Conservation (phyloP, 2,329 filamentous ascomycete species). For the Alternaria ethzedia region DNA sequence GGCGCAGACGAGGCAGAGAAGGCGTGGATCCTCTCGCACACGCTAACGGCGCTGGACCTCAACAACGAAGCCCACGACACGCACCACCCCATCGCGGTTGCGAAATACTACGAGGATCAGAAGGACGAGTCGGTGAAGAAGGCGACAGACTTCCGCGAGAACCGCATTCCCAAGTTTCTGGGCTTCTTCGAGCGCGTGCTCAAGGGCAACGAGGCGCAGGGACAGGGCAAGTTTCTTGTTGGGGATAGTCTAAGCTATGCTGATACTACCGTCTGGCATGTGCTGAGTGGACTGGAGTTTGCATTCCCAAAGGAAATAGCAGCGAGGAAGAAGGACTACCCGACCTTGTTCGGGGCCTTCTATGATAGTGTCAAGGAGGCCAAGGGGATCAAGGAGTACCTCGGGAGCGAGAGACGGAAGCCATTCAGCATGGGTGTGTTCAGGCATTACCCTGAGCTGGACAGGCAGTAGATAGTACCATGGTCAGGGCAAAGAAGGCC, state of each 20-base stretch:
- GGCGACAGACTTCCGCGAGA: slow-evolving; percentile 64
- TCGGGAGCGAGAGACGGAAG: slow-evolving; percentile 68
- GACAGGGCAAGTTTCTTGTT: slow-evolving; percentile 69
- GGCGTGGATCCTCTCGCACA: slow-evolving; percentile 67
- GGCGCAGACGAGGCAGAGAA: slow-evolving; percentile 57
- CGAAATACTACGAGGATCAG: slow-evolving; percentile 76
- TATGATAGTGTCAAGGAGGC: slow-evolving; percentile 68
- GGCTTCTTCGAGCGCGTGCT: slow-evolving; percentile 73
- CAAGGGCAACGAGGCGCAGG: slow-evolving; percentile 61
- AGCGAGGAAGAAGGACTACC: slow-evolving; percentile 64
- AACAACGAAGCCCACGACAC: slow-evolving; percentile 76
- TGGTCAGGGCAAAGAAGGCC: neutral
- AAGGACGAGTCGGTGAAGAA: slow-evolving; percentile 68
- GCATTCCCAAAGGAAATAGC: slow-evolving; percentile 73
- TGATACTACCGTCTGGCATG: slow-evolving; percentile 76
- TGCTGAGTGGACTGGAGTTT: slow-evolving; percentile 61
- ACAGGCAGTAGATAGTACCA: slow-evolving; percentile 52
- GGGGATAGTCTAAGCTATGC: slow-evolving; percentile 71
- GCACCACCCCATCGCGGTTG: slow-evolving; percentile 71
- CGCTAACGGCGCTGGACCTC: slow-evolving; percentile 74
- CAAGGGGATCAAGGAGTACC: slow-evolving; percentile 70
- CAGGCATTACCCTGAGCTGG: slow-evolving; percentile 75
- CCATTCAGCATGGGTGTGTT: slow-evolving; percentile 71
- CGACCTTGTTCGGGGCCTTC: slow-evolving; percentile 65
- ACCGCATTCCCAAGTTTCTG: slow-evolving; percentile 74